A percentile compares a stretch with the other conserved stretches of the same genome.
Conservation (phyloP, 2,329 filamentous ascomycete species). For the Xylariaceae sp. region DNA sequence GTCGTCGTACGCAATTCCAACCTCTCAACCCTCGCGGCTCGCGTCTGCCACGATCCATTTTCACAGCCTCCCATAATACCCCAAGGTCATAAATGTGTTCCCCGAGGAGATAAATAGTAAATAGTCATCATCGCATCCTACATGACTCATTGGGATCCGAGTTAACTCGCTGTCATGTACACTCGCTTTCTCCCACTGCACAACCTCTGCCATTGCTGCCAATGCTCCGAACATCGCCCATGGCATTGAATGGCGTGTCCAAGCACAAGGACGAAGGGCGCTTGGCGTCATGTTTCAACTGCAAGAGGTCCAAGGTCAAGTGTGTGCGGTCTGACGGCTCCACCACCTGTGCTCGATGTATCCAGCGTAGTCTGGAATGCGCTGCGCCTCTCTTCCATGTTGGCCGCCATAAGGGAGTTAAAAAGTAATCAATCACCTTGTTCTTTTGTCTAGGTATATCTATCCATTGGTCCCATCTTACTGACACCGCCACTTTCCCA, state of each 20-base stretch:
- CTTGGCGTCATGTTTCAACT: conserved; percentile 32
- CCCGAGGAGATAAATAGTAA: too few species aligned
- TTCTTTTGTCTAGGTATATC: not conserved
- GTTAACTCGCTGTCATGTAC: conserved; percentile 14
- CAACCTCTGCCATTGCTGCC: conserved; percentile 20
- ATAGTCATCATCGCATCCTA: not conserved
- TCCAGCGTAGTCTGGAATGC: conserved; percentile 46
- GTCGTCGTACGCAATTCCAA: too few species aligned
- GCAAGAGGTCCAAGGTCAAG: conserved; percentile 34
- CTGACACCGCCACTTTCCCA: conserved; percentile 32
- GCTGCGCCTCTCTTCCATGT: conserved; percentile 68
- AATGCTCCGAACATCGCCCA: conserved; percentile 19
- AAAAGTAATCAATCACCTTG: conserved; percentile 50
- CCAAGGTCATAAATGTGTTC: too few species aligned
- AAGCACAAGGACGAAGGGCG: conserved; percentile 31
- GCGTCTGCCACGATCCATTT: too few species aligned
- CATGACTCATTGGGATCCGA: not conserved
- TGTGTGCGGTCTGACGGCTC: conserved; percentile 31
- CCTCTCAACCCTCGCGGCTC: too few species aligned
- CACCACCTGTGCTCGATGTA: conserved; percentile 30
- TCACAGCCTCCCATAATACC: too few species aligned
- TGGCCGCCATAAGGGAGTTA: conserved; percentile 69
- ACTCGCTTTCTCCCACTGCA: conserved; percentile 10
- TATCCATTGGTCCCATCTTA: not conserved
- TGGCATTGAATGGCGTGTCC: conserved; percentile 4